Evolutionary conservation across 1,284 basidiomycete genomes (phyloP).

Genomic region (Volvariella volvacea): DNA sequence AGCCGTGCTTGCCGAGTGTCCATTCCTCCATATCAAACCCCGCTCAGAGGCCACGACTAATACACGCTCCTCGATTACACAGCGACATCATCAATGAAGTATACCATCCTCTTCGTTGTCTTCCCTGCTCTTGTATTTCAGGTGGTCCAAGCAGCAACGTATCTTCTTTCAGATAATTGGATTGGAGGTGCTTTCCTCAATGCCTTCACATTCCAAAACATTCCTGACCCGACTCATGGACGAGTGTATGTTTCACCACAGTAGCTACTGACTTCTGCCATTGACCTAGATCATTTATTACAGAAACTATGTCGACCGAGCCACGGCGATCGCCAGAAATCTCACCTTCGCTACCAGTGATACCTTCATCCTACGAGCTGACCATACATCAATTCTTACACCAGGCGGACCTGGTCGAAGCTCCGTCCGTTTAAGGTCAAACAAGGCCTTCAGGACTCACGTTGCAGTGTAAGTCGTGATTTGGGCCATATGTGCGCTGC

Average conservation of each 20-base stretch:
- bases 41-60: no score
- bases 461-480: conserved; percentile 45
- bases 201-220: conserved; percentile 42
- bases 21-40: no score
- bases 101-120: no score
- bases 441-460: conserved; percentile 43
- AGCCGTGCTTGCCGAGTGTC: no score
- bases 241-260: conserved; percentile 42
- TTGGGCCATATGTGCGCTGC: not conserved
- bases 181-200: conserved; percentile 42
- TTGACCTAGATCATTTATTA: not conserved
- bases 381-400: conserved; percentile 38
- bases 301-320: conserved; percentile 46
- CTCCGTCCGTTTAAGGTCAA: conserved; percentile 50
- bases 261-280: not conserved
- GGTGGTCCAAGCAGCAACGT: no score
- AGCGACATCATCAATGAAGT: no score
- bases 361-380: conserved; percentile 49
- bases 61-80: no score
- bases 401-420: conserved; percentile 46
- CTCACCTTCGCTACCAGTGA: conserved; percentile 39
- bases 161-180: conserved; percentile 28
- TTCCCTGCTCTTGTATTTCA: no score
- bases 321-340: conserved; percentile 37
- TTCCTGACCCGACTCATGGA: conserved; percentile 54